Percentiles rank a stretch among this genome's conserved stretches.
Conservation (phyloP, 2,329 filamentous ascomycete species). For the Zelopaecilomyces penicillatus region DNA sequence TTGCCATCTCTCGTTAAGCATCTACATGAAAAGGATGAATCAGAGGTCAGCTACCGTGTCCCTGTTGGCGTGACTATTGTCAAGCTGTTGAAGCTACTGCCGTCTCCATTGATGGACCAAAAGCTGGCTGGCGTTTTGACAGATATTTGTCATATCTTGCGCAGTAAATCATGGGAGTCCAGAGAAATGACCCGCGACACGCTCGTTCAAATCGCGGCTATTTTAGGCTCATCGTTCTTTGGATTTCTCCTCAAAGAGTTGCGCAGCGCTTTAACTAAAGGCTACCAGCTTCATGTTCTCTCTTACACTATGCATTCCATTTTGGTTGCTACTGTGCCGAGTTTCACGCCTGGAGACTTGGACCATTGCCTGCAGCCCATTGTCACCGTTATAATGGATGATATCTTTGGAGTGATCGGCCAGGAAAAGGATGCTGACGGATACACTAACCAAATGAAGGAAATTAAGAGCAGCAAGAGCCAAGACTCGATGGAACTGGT, state of each 20-base stretch:
- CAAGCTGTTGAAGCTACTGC: slow-evolving; percentile 76
- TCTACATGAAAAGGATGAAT: slow-evolving; percentile 89
- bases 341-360: slow-evolving; percentile 71
- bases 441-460: slow-evolving; percentile 91
- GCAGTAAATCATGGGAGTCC: slow-evolving; percentile 80
- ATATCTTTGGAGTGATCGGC: slow-evolving; percentile 86
- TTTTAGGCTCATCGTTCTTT: slow-evolving; percentile 76
- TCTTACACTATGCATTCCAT: slow-evolving; percentile 94
- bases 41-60: slow-evolving; percentile 85
- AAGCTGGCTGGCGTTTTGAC: slow-evolving; percentile 77
- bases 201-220: slow-evolving; percentile 69
- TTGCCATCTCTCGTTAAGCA: slow-evolving; percentile 74
- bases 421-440: slow-evolving; percentile 97
- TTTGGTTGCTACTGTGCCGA: slow-evolving; percentile 64
- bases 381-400: slow-evolving; percentile 86
- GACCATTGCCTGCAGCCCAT: slow-evolving; percentile 79
- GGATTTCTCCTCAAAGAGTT: slow-evolving; percentile 92
- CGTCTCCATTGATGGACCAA: slow-evolving; percentile 61
- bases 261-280: slow-evolving; percentile 69
- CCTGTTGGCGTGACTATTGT: slow-evolving; percentile 83
- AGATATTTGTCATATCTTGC: slow-evolving; percentile 86
- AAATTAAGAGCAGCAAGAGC: slow-evolving; percentile 96
- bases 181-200: slow-evolving; percentile 88
- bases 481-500: slow-evolving; percentile 95
- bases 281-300: slow-evolving; percentile 89